phyloP scores from a whole-genome alignment of 1,284 basidiomycete genomes.

The Xanthoconium separans region DNA sequence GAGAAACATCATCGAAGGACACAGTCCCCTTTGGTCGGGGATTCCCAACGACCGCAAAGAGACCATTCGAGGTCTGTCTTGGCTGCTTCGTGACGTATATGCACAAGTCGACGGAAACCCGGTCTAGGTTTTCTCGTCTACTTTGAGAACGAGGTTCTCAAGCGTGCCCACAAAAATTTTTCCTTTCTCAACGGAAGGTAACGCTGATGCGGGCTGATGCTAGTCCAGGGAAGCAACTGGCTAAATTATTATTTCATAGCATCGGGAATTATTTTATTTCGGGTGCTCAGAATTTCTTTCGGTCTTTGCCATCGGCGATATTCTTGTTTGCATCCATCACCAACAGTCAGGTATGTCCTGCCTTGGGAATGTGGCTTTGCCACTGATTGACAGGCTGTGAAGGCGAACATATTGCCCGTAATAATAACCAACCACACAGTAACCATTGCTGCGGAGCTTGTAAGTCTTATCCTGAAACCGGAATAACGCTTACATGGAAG shows the following conservation, averaged over 20 bases:
- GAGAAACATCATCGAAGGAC: constrained; percentile 91
- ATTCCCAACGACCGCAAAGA: constrained; percentile 94
- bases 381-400: constrained; percentile 19
- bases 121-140: constrained; percentile 80
- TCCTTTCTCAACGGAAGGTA: constrained; percentile 86
- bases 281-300: constrained; percentile 83
- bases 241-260: constrained; percentile 36
- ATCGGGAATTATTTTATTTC: constrained; percentile 90
- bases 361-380: constrained; percentile 12
- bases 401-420: constrained; percentile 84
- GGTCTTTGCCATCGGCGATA: constrained; percentile 90
- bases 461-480: constrained; percentile 37
- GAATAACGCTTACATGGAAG: constrained; percentile 6
- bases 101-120: background rate
- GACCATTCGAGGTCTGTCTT: constrained; percentile 68
- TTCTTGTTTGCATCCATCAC: constrained; percentile 95
- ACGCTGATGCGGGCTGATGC: constrained; percentile 12
- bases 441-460: constrained; percentile 95
- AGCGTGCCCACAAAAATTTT: constrained; percentile 89
- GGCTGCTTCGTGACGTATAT: constrained; percentile 1
- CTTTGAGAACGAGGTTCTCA: constrained; percentile 85
- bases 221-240: constrained; percentile 8
- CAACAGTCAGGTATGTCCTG: constrained; percentile 53
- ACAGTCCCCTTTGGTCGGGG: constrained; percentile 80
- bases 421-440: constrained; percentile 96